Evolutionary conservation across 2,329 filamentous ascomycete genomes (phyloP), one percentile per base, ranked within the genome.

Genomic region (Trichoderma lentiforme): DNA sequence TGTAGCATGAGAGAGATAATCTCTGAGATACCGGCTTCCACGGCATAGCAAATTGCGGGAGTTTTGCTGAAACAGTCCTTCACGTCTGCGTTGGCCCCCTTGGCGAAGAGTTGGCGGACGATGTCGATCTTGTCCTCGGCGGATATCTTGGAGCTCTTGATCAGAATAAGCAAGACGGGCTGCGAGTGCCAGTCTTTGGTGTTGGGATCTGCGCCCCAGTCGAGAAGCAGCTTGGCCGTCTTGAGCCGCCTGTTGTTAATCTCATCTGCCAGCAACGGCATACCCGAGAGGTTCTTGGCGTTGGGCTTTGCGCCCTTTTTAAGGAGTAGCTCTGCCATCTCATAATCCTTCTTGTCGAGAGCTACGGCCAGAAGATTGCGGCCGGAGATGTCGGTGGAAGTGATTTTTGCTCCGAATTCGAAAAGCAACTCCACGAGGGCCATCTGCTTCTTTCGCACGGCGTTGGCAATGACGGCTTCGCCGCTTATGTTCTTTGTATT

Each of bases 271-370:
- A 83, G 74, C 11, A 84, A 77, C 2, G 78, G 77, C 0, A 75
- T 70, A 12, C 82, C 83, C 0, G 75, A 77, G 3, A 79, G 57
- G 2, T 78, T 79, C 15, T 76, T 77, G 1, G 74, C 74, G 24
- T 80, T 77, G 6, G 77, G 74, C 26, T 81, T 78, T 3, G 80
- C 81, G 0, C 83, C 82, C 14, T 76, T 76, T 7, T 78, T 75
- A 1, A 84, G 74, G 2, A 84, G 78, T 1, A 81, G 71, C 3
- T 78, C 74, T 21, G 79, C 74, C 73, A 84, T 78, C n/a, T 80
- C 78, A 70, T 67, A 71, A 32, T 76, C 73, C 7, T 76, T 73
- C 63, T 78, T 76, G 21, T 75, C 73, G 6, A 78, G 70, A 0
- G 81, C 81, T 14, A 81, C 71, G 1, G 76, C 74, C 1, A 82